phyloP scores from a whole-genome alignment of 371 early-diverging fungal species.

The Nematocida displodere region DNA sequence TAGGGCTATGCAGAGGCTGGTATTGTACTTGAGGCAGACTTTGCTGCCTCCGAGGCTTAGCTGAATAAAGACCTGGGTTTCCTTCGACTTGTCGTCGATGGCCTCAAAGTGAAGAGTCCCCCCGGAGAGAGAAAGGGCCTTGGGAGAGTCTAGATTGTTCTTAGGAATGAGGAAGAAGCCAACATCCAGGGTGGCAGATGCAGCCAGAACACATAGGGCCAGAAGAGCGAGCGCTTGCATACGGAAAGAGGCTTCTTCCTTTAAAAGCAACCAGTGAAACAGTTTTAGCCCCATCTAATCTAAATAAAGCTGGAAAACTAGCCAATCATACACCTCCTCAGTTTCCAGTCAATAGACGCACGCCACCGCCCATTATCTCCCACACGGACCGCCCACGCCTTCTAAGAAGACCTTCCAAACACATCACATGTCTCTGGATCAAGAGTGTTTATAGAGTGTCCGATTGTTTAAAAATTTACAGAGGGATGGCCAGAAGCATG shows the following conservation, averaged over 20 bases:
- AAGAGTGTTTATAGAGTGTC: neutral
- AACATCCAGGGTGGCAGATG: neutral
- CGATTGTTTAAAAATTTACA: no score
- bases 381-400: no score
- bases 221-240: neutral
- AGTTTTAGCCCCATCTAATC: no score
- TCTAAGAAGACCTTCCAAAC: no score
- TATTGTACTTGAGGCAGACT: neutral
- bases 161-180: conserved; percentile 41
- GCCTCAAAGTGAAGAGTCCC: neutral
- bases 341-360: no score
- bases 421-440: no score
- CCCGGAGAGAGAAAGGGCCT: neutral
- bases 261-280: conserved; percentile 14
- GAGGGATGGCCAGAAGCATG: no score
- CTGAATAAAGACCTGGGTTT: neutral
- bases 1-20: neutral
- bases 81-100: neutral
- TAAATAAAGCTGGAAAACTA: no score
- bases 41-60: neutral
- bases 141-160: neutral
- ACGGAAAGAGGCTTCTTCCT: neutral
- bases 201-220: neutral
- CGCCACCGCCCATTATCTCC: no score
- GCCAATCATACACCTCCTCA: no score